These are phyloP conservation scores for Rhodotorula glutinis DNA, from an alignment of 1,284 basidiomycete species.

Conservation along the genomic window DNA sequence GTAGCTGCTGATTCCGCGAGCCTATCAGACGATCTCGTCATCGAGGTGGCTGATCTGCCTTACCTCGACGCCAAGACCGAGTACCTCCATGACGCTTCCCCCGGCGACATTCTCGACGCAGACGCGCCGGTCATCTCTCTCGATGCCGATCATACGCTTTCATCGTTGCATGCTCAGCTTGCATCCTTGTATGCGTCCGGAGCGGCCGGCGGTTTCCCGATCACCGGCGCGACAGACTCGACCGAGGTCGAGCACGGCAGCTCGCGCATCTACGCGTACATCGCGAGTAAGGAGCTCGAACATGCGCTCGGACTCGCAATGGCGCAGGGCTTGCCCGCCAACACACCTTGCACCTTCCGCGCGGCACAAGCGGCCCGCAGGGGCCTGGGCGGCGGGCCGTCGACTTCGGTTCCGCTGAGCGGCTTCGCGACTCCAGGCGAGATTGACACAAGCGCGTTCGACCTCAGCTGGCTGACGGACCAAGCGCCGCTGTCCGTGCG, in stretches of 20 bases:
- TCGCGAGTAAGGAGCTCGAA: constrained; percentile 87
- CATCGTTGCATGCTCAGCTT: constrained; percentile 65
- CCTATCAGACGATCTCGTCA: constrained; percentile 90
- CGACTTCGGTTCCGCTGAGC: constrained; percentile 39
- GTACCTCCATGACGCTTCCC: constrained; percentile 33
- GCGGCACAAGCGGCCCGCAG: constrained; percentile 6
- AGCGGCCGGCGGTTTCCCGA: constrained; percentile 85
- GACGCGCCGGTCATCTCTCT: constrained; percentile 63
- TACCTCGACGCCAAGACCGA: constrained; percentile 64
- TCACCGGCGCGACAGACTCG: constrained; percentile 54
- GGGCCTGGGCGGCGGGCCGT: not conserved
- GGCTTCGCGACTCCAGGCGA: not conserved
- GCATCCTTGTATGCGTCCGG: constrained; percentile 59
- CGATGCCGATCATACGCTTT: constrained; percentile 68
- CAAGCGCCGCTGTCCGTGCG: constrained; percentile 35
- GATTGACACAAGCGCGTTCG: constrained; percentile 32
- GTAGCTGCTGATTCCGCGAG: constrained; percentile 44
- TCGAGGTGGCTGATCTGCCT: constrained; percentile 78
- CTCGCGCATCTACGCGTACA: constrained; percentile 77
- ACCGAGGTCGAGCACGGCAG: not conserved
- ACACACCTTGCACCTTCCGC: constrained; percentile 34
- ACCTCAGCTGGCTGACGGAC: constrained; percentile 50
- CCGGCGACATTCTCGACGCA: constrained; percentile 54
- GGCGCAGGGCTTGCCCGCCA: constrained; percentile 20
- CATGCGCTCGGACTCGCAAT: constrained; percentile 62